Evolutionary conservation across 352 stramenopile genomes (phyloP).

Genomic region (Phytophthora brassicae): DNA sequence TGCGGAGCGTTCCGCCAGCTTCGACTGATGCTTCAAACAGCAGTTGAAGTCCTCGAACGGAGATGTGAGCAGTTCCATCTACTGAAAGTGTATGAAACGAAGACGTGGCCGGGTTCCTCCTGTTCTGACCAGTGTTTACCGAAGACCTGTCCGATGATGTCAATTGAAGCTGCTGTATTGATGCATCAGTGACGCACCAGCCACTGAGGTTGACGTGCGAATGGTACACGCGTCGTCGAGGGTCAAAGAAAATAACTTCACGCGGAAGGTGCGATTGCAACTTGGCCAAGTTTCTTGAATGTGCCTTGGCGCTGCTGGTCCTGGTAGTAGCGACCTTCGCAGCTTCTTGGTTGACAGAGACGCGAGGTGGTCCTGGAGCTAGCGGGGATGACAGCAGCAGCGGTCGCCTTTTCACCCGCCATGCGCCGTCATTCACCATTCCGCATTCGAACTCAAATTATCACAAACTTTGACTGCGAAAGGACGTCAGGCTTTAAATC

Average conservation of each 20-base stretch:
- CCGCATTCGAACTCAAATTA: constrained; percentile 13
- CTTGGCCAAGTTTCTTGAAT: constrained; percentile 29
- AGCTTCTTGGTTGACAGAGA: constrained; percentile 29
- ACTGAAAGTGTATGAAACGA: constrained; percentile 27
- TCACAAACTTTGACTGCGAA: neutral
- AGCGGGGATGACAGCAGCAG: constrained; percentile 14
- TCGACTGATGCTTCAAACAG: constrained; percentile 14
- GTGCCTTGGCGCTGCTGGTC: constrained; percentile 22
- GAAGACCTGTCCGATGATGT: constrained; percentile 6
- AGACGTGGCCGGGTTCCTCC: constrained; percentile 6
- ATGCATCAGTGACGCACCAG: constrained; percentile 50
- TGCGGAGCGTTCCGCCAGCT: constrained; percentile 15
- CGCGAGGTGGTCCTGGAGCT: constrained; percentile 5
- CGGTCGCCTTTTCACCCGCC: constrained; percentile 29
- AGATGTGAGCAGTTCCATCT: constrained; percentile 27
- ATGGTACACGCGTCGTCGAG: constrained; percentile 35
- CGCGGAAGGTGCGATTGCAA: constrained; percentile 37
- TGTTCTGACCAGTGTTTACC: constrained; percentile 1
- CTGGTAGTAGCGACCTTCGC: constrained; percentile 1
- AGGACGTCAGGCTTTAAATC: too few relatives aligned
- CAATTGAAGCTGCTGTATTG: constrained; percentile 29
- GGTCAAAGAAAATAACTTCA: constrained; percentile 42
- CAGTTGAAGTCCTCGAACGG: constrained; percentile 21
- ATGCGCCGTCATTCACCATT: constrained; percentile 28
- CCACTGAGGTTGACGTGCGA: constrained; percentile 54